Conservation (phyloP, 2,329 filamentous ascomycete genomes). For the Trichophyton schoenleinii region DNA sequence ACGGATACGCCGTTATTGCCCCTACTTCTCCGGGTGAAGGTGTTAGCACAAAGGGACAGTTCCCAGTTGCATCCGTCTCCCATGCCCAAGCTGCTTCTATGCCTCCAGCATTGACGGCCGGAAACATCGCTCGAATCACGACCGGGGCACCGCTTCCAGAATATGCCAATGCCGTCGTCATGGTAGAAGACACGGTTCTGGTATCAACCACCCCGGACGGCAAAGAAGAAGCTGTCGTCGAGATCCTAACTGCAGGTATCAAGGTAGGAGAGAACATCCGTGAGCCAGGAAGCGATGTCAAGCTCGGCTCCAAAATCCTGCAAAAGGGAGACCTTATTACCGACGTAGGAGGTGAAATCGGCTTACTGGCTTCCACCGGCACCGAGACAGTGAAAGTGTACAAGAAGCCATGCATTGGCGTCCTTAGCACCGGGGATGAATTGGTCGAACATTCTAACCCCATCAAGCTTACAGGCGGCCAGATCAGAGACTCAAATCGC, state of each 20-base stretch:
- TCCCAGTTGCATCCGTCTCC: conserved; percentile 75
- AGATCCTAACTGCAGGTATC: conserved; percentile 68
- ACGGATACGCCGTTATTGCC: conserved; percentile 78
- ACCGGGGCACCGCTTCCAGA: conserved; percentile 84
- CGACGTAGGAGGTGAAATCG: conserved; percentile 78
- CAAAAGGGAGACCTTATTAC: conserved; percentile 70
- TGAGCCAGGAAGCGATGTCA: conserved; percentile 79
- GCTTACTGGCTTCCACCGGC: conserved; percentile 75
- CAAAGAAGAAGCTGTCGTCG: conserved; percentile 72
- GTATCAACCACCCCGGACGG: conserved; percentile 64
- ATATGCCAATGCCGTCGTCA: conserved; percentile 81
- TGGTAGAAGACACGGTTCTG: conserved; percentile 88
- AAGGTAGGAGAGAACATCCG: conserved; percentile 74
- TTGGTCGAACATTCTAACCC: conserved; percentile 59
- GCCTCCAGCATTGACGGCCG: conserved; percentile 49
- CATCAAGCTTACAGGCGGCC: conserved; percentile 55
- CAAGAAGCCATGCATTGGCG: conserved; percentile 63
- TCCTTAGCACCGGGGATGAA: conserved; percentile 90
- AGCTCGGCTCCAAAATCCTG: conserved; percentile 56
- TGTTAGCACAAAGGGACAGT: conserved; percentile 57
- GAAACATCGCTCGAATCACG: conserved; percentile 78
- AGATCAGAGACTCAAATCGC: conserved; percentile 88
- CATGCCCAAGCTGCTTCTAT: conserved; percentile 66
- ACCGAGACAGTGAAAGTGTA: conserved; percentile 59
- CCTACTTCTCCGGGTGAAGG: conserved; percentile 28